Percentiles rank a stretch among this genome's conserved stretches.
These are phyloP conservation scores for Neurospora sublineolata DNA, from an alignment of 495 filamentous ascomycete species.

Conservation along the genomic window DNA sequence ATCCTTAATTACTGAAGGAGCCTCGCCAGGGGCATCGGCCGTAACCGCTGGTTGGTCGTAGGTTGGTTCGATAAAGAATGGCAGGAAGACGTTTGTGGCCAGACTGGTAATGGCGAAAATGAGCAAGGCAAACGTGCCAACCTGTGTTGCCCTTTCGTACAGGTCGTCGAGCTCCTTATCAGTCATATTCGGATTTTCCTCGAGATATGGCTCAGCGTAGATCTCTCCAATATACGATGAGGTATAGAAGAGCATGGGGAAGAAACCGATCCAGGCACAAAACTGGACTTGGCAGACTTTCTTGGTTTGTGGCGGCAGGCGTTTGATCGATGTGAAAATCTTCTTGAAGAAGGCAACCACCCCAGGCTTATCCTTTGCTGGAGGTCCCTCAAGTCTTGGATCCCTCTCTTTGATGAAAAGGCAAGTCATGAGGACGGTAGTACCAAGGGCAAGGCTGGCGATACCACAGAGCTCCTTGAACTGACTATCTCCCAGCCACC, in stretches of 20 bases:
- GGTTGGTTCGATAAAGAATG: conserved; percentile 68
- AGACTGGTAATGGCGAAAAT: conserved; percentile 77
- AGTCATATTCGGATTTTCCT: conserved; percentile 62
- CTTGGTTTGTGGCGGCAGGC: conserved; percentile 65
- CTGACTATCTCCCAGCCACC: conserved; percentile 71
- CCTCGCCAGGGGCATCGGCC: conserved; percentile 11
- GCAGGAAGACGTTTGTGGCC: conserved; percentile 64
- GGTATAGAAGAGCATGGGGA: conserved; percentile 88
- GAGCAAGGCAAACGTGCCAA: conserved; percentile 76
- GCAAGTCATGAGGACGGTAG: conserved; percentile 57
- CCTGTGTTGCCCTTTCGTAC: conserved; percentile 72
- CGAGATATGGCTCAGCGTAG: conserved; percentile 71
- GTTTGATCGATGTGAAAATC: conserved; percentile 61
- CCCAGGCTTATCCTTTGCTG: conserved; percentile 46
- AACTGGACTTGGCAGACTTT: conserved; percentile 81
- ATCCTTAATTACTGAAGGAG: conserved; percentile 13
- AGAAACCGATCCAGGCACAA: conserved; percentile 89
- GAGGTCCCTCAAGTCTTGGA: conserved; percentile 55
- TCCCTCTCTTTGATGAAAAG: conserved; percentile 62
- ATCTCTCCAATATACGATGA: conserved; percentile 86
- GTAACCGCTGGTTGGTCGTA: conserved; percentile 38
- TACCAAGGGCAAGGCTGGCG: conserved; percentile 54
- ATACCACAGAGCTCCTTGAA: conserved; percentile 84
- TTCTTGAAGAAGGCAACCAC: conserved; percentile 65
- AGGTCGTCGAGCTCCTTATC: conserved; percentile 58